phyloP scores from a whole-genome alignment of 768 basidiomycete genomes.

The Xerocomellus intermedius region DNA sequence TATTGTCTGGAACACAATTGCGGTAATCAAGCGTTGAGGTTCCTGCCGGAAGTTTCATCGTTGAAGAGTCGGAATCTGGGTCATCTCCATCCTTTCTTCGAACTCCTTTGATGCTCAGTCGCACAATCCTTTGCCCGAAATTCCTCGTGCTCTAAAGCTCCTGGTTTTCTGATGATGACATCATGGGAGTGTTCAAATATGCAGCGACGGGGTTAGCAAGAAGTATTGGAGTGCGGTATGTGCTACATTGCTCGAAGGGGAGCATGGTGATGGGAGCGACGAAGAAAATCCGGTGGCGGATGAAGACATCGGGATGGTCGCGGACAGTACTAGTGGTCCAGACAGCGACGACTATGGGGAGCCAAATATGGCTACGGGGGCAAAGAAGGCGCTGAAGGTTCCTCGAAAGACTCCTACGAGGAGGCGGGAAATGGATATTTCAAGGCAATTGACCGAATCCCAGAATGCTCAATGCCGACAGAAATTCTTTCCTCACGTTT shows the following conservation, averaged over 20 bases:
- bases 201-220: slow-evolving; percentile 60
- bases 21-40: slow-evolving; percentile 6
- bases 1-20: background rate
- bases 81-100: slow-evolving; percentile 11
- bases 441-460: slow-evolving; percentile 38
- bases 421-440: background rate
- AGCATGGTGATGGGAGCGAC: slow-evolving; percentile 26
- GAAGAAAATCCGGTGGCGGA: slow-evolving; percentile 8
- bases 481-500: slow-evolving; percentile 65
- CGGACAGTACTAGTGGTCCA: slow-evolving; percentile 30
- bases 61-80: slow-evolving; percentile 22
- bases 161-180: slow-evolving; percentile 72
- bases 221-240: slow-evolving; percentile 83
- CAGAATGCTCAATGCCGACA: slow-evolving; percentile 55
- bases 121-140: slow-evolving; percentile 51
- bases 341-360: slow-evolving; percentile 32
- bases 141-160: slow-evolving; percentile 60
- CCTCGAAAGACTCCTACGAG: slow-evolving; percentile 1
- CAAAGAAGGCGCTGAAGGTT: slow-evolving; percentile 8
- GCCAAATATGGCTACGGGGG: background rate
- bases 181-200: slow-evolving; percentile 69
- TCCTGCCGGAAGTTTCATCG: slow-evolving; percentile 36
- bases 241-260: slow-evolving; percentile 61
- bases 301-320: slow-evolving; percentile 20
- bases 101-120: slow-evolving; percentile 5